Evolutionary conservation across 1,139 yeast genomes (phyloP).

Genomic region (Candida buenavistaensis): DNA sequence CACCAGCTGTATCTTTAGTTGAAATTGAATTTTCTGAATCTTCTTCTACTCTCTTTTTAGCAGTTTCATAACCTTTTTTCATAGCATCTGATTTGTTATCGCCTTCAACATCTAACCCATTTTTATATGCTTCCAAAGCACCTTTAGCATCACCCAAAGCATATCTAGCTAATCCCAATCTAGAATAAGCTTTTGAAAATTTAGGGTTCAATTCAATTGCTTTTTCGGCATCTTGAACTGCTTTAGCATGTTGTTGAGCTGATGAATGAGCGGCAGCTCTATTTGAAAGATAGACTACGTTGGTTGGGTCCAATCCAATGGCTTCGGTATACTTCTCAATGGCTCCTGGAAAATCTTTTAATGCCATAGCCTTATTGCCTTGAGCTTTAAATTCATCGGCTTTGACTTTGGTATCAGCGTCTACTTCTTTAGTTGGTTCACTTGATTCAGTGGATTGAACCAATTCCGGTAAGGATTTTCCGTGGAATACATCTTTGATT

Average conservation of each 20-base stretch:
- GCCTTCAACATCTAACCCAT: conserved; percentile 87
- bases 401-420: conserved; percentile 57
- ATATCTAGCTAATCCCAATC: conserved; percentile 90
- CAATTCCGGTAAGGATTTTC: conserved; percentile 50
- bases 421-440: conserved; percentile 40
- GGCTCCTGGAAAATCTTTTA: conserved; percentile 67
- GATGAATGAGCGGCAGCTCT: conserved; percentile 98
- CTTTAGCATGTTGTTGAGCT: conserved; percentile 67
- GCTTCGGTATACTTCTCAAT: conserved; percentile 79
- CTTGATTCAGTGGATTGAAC: conserved; percentile 24
- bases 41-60: conserved; percentile 80
- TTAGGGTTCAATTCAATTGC: conserved; percentile 78
- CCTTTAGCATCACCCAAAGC: conserved; percentile 89
- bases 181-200: conserved; percentile 91
- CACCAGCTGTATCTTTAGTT: conserved; percentile 18
- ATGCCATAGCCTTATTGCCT: conserved; percentile 93
- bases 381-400: conserved; percentile 85
- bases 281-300: conserved; percentile 86
- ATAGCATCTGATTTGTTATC: conserved; percentile 82
- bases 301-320: conserved; percentile 65
- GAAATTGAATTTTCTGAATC: conserved; percentile 54
- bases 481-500: conserved; percentile 41
- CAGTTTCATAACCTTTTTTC: conserved; percentile 92
- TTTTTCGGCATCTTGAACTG: conserved; percentile 77
- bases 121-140: conserved; percentile 85